phyloP scores from a whole-genome alignment of 106 monocot genomes.

The Apostasia shenzhenica region DNA sequence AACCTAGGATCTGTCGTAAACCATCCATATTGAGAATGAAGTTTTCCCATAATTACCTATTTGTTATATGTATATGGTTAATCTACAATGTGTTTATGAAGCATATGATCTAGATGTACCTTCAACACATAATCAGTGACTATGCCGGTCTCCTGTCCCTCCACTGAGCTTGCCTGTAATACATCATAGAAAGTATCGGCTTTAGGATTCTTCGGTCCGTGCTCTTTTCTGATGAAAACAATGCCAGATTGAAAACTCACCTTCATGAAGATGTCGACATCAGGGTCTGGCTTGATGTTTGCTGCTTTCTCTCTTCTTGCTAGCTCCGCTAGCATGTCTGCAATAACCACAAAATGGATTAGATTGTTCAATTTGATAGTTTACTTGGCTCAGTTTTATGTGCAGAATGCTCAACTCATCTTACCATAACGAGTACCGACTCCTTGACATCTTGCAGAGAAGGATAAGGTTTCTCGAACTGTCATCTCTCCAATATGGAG shows the following conservation, averaged over 20 bases:
- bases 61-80: background rate
- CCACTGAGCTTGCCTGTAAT: constrained; percentile 14
- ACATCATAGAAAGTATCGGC: background rate
- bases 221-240: no score
- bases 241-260: background rate
- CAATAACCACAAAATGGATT: background rate
- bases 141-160: constrained; percentile 9
- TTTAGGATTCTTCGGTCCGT: background rate
- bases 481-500: constrained; percentile 9
- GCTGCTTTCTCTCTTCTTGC: constrained; percentile 8
- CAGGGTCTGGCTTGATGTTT: constrained; percentile 8
- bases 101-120: constrained; percentile 6
- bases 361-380: no score
- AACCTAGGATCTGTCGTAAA: constrained; percentile 20
- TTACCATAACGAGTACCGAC: constrained; percentile 5
- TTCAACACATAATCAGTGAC: constrained; percentile 23
- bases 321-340: constrained; percentile 5
- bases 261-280: constrained; percentile 13
- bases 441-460: constrained; percentile 13
- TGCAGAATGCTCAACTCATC: background rate
- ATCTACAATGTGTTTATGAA: no score
- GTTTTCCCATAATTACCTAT: no score
- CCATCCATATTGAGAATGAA: no score
- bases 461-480: constrained; percentile 4
- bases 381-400: no score